Conservation (phyloP, 108 stramenopile species). For the Chaetoceros tenuissimus region DNA sequence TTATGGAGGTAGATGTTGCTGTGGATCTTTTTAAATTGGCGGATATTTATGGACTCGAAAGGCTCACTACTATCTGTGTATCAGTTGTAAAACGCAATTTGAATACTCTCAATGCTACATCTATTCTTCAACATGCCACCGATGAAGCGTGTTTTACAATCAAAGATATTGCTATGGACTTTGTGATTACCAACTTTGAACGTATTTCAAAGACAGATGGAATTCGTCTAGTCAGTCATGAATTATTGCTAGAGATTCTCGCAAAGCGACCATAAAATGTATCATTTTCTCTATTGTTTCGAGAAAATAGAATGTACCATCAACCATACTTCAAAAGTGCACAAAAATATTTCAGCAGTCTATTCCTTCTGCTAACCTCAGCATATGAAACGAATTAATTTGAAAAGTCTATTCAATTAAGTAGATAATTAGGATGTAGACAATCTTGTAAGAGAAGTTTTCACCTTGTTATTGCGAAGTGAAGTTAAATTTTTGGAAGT, state of each 20-base stretch:
- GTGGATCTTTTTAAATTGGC: constrained; percentile 90
- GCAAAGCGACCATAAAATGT: too few species aligned
- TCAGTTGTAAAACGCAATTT: constrained; percentile 81
- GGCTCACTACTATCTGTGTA: constrained; percentile 89
- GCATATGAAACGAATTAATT: too few species aligned
- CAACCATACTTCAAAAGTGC: too few species aligned
- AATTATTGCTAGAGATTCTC: constrained; percentile 85
- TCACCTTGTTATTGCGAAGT: too few species aligned
- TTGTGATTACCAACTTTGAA: constrained; percentile 92
- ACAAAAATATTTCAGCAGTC: too few species aligned
- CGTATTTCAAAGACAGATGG: constrained; percentile 89
- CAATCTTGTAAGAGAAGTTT: too few species aligned
- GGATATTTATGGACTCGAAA: constrained; percentile 88
- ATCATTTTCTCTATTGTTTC: too few species aligned
- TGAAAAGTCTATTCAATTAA: too few species aligned
- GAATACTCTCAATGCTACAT: constrained; percentile 83
- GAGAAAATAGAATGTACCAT: too few species aligned
- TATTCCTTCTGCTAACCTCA: too few species aligned
- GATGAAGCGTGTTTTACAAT: constrained; percentile 85
- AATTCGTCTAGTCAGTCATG: constrained; percentile 87
- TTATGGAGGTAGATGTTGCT: constrained; percentile 78
- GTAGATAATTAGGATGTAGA: too few species aligned
- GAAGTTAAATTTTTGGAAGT: too few species aligned
- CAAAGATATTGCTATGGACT: constrained; percentile 83
- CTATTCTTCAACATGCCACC: constrained; percentile 81